Percentiles rank a stretch among this genome's conserved stretches.
These are phyloP conservation scores for Pseudopediastrum boryanum DNA, from an alignment of 139 green algal genomes.

Conservation along the genomic window DNA sequence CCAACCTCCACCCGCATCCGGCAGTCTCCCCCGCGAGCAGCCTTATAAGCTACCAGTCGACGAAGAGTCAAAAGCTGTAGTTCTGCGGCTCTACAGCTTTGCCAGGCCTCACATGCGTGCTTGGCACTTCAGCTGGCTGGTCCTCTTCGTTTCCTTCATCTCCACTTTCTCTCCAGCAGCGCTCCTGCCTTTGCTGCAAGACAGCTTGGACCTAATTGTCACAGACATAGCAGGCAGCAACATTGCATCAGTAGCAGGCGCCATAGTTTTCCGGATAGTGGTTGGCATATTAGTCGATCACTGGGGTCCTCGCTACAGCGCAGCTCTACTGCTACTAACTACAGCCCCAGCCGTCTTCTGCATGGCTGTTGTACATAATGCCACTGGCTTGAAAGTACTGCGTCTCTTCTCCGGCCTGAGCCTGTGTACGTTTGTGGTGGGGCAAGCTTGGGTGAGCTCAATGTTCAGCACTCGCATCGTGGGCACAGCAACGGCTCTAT, in stretches of 20 bases:
- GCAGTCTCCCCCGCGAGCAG: neutral
- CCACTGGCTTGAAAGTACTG: conserved; percentile 67
- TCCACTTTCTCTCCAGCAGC: conserved; percentile 69
- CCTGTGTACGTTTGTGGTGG: conserved; percentile 82
- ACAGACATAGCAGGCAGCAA: conserved; percentile 36
- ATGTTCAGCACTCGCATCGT: conserved; percentile 60
- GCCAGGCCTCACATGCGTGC: conserved; percentile 40
- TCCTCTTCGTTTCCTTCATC: conserved; percentile 71
- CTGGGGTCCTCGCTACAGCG: conserved; percentile 62
- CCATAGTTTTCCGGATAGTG: conserved; percentile 58
- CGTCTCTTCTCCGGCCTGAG: conserved; percentile 74
- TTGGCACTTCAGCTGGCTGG: conserved; percentile 39
- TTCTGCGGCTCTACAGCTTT: neutral
- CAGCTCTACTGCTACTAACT: conserved; percentile 59
- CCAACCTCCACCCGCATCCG: too few species aligned
- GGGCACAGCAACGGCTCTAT: conserved; percentile 76
- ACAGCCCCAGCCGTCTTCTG: conserved; percentile 58
- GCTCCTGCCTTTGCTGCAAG: conserved; percentile 55
- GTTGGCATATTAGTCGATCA: conserved; percentile 75
- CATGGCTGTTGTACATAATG: conserved; percentile 60
- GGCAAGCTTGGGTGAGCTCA: conserved; percentile 76
- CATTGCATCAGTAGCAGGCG: conserved; percentile 60
- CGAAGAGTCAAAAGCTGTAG: conserved; percentile 24
- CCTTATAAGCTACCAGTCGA: conserved; percentile 31
- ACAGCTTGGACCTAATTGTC: conserved; percentile 12